These are phyloP conservation scores for Apiospora sp. DNA, from an alignment of 2,329 filamentous ascomycete genomes.

Conservation along the genomic window DNA sequence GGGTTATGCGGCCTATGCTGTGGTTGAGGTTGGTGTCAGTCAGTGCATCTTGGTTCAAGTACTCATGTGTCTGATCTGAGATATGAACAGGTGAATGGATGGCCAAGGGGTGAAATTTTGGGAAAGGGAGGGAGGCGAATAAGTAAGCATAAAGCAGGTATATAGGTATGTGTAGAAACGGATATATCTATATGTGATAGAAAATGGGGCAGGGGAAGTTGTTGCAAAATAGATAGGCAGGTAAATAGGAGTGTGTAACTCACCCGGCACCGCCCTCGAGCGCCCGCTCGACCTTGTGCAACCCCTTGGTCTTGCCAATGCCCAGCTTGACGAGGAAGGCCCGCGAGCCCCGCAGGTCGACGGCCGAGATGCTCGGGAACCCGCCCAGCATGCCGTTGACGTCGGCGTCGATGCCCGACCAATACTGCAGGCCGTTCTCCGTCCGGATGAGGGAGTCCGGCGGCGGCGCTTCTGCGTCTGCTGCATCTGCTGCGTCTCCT, in stretches of 20 bases:
- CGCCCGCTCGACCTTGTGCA: constrained; percentile 38
- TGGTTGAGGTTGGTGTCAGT: constrained; percentile 12
- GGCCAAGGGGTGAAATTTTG: neutral
- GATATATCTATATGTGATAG: neutral
- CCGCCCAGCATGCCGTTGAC: constrained; percentile 84
- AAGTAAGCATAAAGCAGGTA: too few species aligned
- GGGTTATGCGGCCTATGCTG: constrained; percentile 84
- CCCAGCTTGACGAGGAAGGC: constrained; percentile 76
- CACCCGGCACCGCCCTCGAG: constrained; percentile 54
- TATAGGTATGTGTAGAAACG: neutral
- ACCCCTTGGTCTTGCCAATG: constrained; percentile 46
- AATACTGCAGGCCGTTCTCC: constrained; percentile 53
- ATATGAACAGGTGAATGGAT: neutral
- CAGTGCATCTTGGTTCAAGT: neutral
- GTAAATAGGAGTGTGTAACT: constrained; percentile 30
- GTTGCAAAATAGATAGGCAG: too few species aligned
- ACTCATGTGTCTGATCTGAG: neutral
- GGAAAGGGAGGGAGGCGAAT: neutral
- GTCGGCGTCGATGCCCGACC: constrained; percentile 54
- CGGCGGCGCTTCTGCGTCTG: constrained; percentile 11
- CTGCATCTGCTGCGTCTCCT: neutral
- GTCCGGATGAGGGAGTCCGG: constrained; percentile 37
- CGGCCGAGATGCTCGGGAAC: constrained; percentile 67
- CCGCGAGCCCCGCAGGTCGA: constrained; percentile 75
- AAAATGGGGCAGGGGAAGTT: neutral